Conservation (phyloP, 1,284 basidiomycete genomes). For the Ganoderma sinense region DNA sequence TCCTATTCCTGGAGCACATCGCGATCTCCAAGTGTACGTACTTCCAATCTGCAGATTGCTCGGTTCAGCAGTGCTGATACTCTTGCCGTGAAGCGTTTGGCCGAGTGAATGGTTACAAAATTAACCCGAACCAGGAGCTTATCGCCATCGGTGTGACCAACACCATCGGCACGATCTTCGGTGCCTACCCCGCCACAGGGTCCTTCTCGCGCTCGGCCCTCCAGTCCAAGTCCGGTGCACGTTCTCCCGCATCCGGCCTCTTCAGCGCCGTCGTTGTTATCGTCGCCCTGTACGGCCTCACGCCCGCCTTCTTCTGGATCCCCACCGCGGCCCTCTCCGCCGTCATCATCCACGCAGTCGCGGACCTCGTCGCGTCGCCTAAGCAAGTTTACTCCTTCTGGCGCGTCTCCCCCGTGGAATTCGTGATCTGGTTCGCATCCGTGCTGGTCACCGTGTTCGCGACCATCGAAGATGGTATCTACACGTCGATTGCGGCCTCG, state of each 20-base stretch:
- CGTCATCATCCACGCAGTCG: conserved; percentile 96
- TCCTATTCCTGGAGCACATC: conserved; percentile 95
- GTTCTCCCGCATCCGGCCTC: conserved; percentile 91
- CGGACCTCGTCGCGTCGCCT: conserved; percentile 89
- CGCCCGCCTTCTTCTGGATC: conserved; percentile 89
- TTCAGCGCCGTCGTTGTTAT: conserved; percentile 89
- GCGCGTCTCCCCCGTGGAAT: conserved; percentile 93
- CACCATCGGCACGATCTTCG: conserved; percentile 84
- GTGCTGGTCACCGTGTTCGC: conserved; percentile 90
- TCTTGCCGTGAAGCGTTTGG: conserved; percentile 75
- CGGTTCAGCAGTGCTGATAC: not conserved
- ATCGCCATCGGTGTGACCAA: conserved; percentile 98
- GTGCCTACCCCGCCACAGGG: conserved; percentile 95
- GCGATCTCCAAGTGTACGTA: conserved; percentile 87
- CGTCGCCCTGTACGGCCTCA: conserved; percentile 92
- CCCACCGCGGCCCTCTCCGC: conserved; percentile 83
- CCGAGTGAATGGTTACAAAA: conserved; percentile 94
- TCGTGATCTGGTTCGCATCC: conserved; percentile 88
- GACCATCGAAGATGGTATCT: conserved; percentile 93
- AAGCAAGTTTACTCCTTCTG: conserved; percentile 89
- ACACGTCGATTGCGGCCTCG: conserved; percentile 85
- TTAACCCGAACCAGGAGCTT: conserved; percentile 96
- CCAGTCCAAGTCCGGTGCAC: conserved; percentile 96
- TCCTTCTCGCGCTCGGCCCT: conserved; percentile 97
- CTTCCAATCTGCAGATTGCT: not conserved